A percentile compares a stretch with the other conserved stretches of the same genome.
These are phyloP conservation scores for Leishmania gerbilli DNA, from an alignment of 208 protist genomes.

Conservation along the genomic window DNA sequence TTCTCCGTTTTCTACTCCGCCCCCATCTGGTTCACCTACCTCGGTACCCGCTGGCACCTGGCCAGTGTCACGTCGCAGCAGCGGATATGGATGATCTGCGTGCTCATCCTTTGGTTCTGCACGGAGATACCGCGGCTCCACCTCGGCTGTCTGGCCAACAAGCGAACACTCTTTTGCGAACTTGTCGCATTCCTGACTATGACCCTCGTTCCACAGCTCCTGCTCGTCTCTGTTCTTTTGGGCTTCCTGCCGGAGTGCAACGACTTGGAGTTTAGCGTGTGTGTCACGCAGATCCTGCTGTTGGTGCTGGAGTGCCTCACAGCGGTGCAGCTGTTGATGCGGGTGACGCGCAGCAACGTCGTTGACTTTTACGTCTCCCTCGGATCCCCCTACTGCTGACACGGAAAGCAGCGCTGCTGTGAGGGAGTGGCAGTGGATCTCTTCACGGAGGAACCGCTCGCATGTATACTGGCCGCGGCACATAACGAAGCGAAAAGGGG, in stretches of 20 bases:
- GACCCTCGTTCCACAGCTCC: constrained; percentile 59
- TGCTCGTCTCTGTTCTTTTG: constrained; percentile 46
- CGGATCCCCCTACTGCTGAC: constrained; percentile 20
- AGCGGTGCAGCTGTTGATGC: constrained; percentile 32
- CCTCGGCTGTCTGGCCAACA: constrained; percentile 51
- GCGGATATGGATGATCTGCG: constrained; percentile 44
- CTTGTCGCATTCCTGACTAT: constrained; percentile 56
- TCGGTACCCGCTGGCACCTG: constrained; percentile 39
- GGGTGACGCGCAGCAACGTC: constrained; percentile 59
- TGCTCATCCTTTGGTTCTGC: constrained; percentile 53
- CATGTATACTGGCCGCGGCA: background rate
- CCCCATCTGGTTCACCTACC: constrained; percentile 51
- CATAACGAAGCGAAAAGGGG: background rate
- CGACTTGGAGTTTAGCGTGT: constrained; percentile 64
- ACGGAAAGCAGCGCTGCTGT: background rate
- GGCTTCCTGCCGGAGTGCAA: constrained; percentile 44
- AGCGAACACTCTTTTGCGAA: constrained; percentile 40
- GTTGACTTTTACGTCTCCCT: constrained; percentile 76
- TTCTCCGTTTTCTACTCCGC: constrained; percentile 63
- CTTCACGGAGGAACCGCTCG: background rate
- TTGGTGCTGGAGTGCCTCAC: constrained; percentile 43
- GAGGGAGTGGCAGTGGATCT: no score
- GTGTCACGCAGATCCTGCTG: constrained; percentile 62
- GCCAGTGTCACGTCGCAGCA: constrained; percentile 19
- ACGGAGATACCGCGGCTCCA: constrained; percentile 54